Evolutionary conservation across 805 yeast genomes (phyloP).

Genomic region (Metschnikowia koreensis): DNA sequence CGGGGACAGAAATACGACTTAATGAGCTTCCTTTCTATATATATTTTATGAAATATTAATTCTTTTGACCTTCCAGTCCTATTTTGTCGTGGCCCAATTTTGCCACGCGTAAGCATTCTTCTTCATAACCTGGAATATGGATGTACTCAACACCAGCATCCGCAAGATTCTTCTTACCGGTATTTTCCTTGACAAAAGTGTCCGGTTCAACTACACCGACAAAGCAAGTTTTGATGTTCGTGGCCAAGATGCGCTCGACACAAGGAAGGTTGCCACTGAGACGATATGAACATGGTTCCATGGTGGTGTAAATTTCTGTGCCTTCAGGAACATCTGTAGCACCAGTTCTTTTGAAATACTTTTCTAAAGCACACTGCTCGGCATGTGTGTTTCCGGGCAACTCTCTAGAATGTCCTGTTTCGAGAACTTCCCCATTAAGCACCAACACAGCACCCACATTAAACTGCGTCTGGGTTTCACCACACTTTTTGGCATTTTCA

Average conservation of each 20-base stretch:
- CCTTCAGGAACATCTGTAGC: conserved; percentile 60
- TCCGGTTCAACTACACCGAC: conserved; percentile 93
- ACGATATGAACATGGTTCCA: conserved; percentile 94
- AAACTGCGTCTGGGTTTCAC: conserved; percentile 79
- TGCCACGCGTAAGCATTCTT: conserved; percentile 66
- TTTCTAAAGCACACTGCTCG: conserved; percentile 89
- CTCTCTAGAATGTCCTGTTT: conserved; percentile 88
- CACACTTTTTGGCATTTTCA: conserved; percentile 75
- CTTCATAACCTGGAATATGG: conserved; percentile 81
- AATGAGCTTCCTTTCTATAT: neutral
- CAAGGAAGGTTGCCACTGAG: conserved; percentile 91
- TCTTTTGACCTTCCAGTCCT: neutral
- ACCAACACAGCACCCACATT: conserved; percentile 92
- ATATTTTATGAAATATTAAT: no score
- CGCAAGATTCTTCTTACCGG: conserved; percentile 55
- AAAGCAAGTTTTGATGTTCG: conserved; percentile 66
- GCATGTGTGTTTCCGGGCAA: conserved; percentile 96
- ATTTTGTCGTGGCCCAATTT: conserved; percentile 60
- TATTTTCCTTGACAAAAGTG: conserved; percentile 78
- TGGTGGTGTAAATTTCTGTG: conserved; percentile 83
- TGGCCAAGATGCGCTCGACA: conserved; percentile 66
- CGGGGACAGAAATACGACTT: neutral
- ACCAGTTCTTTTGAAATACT: conserved; percentile 49
- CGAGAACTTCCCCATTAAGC: conserved; percentile 55
- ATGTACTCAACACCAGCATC: conserved; percentile 64